Evolutionary conservation across 345 rosid species (phyloP).

Genomic region (Ceriops tagal): DNA sequence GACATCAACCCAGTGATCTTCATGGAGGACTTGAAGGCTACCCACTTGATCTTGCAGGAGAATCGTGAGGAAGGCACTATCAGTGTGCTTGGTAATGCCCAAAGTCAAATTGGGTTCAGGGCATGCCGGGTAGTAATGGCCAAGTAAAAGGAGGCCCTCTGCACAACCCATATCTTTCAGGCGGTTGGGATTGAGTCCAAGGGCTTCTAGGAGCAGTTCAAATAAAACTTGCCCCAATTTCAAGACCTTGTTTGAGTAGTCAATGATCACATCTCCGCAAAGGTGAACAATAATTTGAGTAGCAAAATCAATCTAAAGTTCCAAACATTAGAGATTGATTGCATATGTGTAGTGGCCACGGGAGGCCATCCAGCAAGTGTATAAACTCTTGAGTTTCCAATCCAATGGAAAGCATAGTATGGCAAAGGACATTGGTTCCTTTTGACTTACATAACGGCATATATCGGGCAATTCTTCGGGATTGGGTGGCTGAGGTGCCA

Average conservation of each 20-base stretch:
- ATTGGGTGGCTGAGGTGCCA: conserved; percentile 9
- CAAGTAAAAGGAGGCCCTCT: conserved; percentile 8
- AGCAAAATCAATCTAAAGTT: neutral
- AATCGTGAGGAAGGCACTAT: conserved; percentile 11
- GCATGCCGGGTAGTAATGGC: conserved; percentile 24
- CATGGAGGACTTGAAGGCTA: conserved; percentile 19
- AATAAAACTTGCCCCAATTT: neutral
- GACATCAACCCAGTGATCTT: conserved; percentile 17
- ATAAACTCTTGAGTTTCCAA: too few relatives aligned
- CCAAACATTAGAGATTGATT: too few relatives aligned
- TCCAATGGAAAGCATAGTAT: too few relatives aligned
- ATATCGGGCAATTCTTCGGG: conserved; percentile 10
- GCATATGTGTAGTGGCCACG: too few relatives aligned
- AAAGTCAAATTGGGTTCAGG: conserved; percentile 16
- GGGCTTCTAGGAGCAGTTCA: conserved; percentile 10
- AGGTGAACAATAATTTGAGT: neutral
- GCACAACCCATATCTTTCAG: conserved; percentile 17
- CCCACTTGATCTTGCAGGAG: conserved; percentile 20
- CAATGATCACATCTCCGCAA: conserved; percentile 7
- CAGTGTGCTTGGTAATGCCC: conserved; percentile 13
- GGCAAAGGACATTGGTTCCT: neutral
- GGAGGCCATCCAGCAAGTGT: too few relatives aligned
- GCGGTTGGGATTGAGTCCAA: conserved; percentile 10
- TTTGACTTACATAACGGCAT: neutral
- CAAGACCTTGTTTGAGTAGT: conserved; percentile 1